Conservation (phyloP, 2,329 filamentous ascomycete species). For the Fusarium penzigii region DNA sequence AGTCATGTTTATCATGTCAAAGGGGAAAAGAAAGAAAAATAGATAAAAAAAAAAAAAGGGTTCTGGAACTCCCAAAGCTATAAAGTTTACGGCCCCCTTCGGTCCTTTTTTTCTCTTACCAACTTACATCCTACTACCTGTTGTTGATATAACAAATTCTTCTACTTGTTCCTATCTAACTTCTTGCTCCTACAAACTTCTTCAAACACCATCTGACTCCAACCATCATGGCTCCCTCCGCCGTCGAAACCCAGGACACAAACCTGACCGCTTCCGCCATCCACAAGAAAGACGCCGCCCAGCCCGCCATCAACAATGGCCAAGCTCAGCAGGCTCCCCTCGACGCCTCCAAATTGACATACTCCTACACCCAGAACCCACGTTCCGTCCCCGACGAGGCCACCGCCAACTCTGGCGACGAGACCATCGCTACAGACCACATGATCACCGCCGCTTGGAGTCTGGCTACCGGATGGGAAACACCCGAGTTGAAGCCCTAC, state of each 20-base stretch:
- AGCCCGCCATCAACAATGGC: constrained; percentile 36
- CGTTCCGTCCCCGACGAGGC: constrained; percentile 55
- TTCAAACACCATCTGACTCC: neutral
- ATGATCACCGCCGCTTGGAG: constrained; percentile 80
- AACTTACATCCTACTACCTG: neutral
- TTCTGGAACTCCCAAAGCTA: neutral
- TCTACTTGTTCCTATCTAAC: constrained; percentile 1
- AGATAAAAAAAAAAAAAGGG: neutral
- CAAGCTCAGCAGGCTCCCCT: constrained; percentile 57
- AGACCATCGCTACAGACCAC: constrained; percentile 76
- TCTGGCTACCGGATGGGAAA: constrained; percentile 65
- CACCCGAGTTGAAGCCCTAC: constrained; percentile 74
- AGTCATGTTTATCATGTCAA: too few relatives aligned
- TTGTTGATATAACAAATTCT: neutral
- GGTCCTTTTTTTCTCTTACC: neutral
- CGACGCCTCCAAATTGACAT: constrained; percentile 62
- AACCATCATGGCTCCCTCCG: constrained; percentile 49
- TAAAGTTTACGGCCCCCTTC: constrained; percentile 8
- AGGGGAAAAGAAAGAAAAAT: too few relatives aligned
- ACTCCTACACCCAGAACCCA: constrained; percentile 52
- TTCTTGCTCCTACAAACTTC: neutral
- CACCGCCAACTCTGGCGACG: constrained; percentile 45
- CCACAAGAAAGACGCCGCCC: constrained; percentile 47
- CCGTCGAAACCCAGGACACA: constrained; percentile 47
- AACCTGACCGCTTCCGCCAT: constrained; percentile 55